Conservation (phyloP, 176 grass and related monocot genomes). For the Rhynchospora tenuis region DNA sequence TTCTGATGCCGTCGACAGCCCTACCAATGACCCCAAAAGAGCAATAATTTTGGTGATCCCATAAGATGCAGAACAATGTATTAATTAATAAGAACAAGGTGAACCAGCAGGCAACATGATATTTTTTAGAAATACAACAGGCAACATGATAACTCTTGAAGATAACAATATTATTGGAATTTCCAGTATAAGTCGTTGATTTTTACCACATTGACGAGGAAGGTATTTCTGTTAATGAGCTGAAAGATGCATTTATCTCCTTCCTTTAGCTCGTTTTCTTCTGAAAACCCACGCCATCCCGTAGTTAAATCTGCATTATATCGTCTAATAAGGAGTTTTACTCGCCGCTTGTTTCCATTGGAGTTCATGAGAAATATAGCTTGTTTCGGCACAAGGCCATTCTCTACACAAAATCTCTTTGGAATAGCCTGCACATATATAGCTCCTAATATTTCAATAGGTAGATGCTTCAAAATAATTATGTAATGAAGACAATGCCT, state of each 20-base stretch:
- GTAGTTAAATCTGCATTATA: background rate
- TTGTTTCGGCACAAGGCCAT: background rate
- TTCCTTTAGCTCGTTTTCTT: background rate
- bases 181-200: background rate
- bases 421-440: slow-evolving; percentile 3
- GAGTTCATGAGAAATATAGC: background rate
- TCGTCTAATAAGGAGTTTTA: background rate
- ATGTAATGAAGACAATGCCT: background rate
- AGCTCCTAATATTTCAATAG: background rate
- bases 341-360: background rate
- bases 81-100: background rate
- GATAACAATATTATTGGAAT: background rate
- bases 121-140: too few relatives aligned
- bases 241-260: slow-evolving; percentile 9
- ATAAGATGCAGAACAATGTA: background rate
- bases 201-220: background rate
- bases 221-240: background rate
- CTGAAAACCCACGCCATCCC: background rate
- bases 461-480: background rate
- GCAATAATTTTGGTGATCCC: background rate
- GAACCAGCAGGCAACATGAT: background rate
- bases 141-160: background rate
- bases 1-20: too few relatives aligned
- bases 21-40: background rate
- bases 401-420: slow-evolving; percentile 7